These are phyloP conservation scores for Kokia cookei DNA, from an alignment of 441 rosid genomes.

Conservation along the genomic window DNA sequence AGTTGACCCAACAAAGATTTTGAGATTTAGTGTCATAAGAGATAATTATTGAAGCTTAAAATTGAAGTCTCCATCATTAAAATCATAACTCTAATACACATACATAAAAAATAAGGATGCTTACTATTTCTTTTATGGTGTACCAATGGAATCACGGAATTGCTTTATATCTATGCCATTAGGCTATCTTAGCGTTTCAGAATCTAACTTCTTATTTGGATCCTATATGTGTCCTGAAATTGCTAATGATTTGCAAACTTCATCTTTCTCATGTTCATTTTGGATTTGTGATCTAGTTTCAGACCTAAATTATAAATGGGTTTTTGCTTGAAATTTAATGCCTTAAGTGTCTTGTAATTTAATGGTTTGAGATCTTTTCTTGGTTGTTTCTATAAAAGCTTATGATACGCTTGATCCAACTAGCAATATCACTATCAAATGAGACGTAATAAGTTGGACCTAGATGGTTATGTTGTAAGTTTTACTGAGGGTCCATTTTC, in stretches of 20 bases:
- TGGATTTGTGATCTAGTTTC: not conserved
- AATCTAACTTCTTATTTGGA: not conserved
- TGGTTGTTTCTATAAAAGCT: conserved; percentile 34
- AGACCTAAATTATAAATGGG: not conserved
- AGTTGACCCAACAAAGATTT: not conserved
- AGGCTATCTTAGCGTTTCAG: not conserved
- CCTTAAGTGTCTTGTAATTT: conserved; percentile 8
- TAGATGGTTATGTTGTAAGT: conserved; percentile 82
- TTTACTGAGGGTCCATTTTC: not conserved
- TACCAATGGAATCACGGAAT: not conserved
- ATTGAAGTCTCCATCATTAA: not conserved
- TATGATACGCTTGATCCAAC: conserved; percentile 54
- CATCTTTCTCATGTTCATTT: not conserved
- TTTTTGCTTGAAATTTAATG: not conserved
- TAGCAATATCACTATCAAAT: conserved; percentile 70
- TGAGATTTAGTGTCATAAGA: not conserved
- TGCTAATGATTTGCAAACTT: not conserved
- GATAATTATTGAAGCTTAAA: not conserved
- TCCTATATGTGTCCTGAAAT: not conserved
- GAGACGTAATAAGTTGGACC: conserved; percentile 71
- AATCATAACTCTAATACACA: not conserved
- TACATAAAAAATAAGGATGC: not conserved
- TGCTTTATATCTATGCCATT: not conserved
- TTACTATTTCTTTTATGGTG: not conserved
- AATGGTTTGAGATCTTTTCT: conserved; percentile 6